Conservation (phyloP, 805 yeast species). For the Candida manassasensis region DNA sequence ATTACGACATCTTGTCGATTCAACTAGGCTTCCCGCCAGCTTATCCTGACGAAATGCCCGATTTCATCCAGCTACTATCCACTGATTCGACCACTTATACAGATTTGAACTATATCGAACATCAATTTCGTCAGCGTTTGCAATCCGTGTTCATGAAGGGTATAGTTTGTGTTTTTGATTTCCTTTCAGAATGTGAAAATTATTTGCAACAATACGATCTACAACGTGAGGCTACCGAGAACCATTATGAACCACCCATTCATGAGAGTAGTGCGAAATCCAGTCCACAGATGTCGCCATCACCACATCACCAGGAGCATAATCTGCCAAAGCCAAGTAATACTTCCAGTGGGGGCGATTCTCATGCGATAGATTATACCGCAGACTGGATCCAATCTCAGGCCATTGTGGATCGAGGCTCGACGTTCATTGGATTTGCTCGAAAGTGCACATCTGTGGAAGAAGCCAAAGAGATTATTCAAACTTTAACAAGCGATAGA, state of each 20-base stretch:
- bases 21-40: conserved; percentile 64
- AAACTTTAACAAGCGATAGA: conserved; percentile 54
- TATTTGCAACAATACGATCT: conserved; percentile 35
- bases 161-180: conserved; percentile 75
- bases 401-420: conserved; percentile 75
- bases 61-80: conserved; percentile 51
- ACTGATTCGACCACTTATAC: conserved; percentile 33
- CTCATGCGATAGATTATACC: conserved; percentile 54
- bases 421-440: conserved; percentile 79
- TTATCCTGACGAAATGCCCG: conserved; percentile 69
- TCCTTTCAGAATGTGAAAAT: conserved; percentile 58
- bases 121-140: conserved; percentile 47
- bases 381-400: conserved; percentile 75
- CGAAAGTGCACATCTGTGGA: conserved; percentile 56
- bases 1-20: conserved; percentile 55
- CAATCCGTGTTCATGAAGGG: conserved; percentile 52
- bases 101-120: conserved; percentile 40
- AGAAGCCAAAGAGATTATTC: conserved; percentile 56
- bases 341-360: no score
- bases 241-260: conserved; percentile 1
- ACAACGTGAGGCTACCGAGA: conserved; percentile 7
- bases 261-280: background rate
- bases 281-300: no score
- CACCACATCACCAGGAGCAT: no score
- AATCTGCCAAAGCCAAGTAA: no score